A percentile compares a stretch with the other conserved stretches of the same genome.
Conservation (phyloP, 176 grass and related monocot genomes). For the Triticum monococcum region DNA sequence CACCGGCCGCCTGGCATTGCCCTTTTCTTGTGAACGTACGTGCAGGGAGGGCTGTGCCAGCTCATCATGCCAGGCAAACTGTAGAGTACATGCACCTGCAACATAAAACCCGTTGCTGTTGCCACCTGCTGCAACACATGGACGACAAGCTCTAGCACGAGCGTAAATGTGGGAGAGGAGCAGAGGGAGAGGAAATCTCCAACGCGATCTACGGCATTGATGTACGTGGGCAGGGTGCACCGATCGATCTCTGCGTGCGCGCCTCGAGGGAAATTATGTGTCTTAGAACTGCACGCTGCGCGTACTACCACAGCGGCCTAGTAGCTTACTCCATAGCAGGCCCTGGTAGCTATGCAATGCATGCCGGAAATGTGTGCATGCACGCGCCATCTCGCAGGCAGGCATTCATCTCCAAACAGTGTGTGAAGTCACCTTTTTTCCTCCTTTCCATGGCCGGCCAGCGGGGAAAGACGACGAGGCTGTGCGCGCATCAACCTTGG, state of each 20-base stretch:
- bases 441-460: constrained; percentile 31
- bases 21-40: neutral
- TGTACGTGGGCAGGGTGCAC: constrained; percentile 6
- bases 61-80: neutral
- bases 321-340: neutral
- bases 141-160: neutral
- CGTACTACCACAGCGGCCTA: neutral
- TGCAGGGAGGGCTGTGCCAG: neutral
- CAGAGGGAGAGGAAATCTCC: neutral
- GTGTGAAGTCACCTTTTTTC: constrained; percentile 24
- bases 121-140: neutral
- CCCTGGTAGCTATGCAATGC: neutral
- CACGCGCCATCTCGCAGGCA: neutral
- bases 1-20: neutral
- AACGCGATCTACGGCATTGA: constrained; percentile 35
- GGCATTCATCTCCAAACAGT: neutral
- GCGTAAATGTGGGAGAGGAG: constrained; percentile 25
- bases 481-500: constrained; percentile 18
- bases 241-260: constrained; percentile 17
- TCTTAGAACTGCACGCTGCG: constrained; percentile 42
- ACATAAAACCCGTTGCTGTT: neutral
- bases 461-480: neutral
- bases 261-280: constrained; percentile 41
- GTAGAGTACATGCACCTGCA: neutral
- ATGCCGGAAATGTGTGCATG: constrained; percentile 18